Evolutionary conservation across 2,329 filamentous ascomycete species (phyloP).

Genomic region (Calycina herbarum): DNA sequence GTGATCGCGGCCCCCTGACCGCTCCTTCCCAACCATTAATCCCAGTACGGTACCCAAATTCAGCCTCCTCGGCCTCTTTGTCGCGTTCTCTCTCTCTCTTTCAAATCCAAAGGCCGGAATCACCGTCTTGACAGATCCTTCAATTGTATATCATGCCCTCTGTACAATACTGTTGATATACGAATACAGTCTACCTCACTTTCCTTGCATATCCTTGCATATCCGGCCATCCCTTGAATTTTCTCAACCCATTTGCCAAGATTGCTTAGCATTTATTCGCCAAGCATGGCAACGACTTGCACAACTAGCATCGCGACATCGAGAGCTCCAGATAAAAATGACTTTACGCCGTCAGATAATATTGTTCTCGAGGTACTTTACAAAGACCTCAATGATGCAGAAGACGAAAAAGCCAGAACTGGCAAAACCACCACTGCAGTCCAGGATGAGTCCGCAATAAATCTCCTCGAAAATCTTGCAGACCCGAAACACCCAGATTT

Average conservation of each 20-base stretch:
- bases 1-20: background rate
- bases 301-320: constrained; percentile 4
- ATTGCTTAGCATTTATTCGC: background rate
- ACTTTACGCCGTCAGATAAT: constrained; percentile 14
- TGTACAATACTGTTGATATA: background rate
- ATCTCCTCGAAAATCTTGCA: constrained; percentile 7
- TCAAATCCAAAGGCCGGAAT: background rate
- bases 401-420: constrained; percentile 2
- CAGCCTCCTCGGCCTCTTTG: background rate
- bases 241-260: background rate
- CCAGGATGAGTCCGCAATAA: constrained; percentile 3
- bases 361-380: constrained; percentile 17
- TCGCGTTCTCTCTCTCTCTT: background rate
- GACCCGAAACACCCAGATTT: constrained; percentile 20
- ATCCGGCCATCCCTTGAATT: background rate
- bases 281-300: constrained; percentile 6
- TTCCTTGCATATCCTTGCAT: background rate
- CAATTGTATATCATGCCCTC: background rate
- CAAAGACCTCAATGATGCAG: constrained; percentile 13
- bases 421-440: background rate
- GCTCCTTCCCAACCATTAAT: background rate
- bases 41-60: background rate
- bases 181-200: background rate
- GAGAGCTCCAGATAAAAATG: constrained; percentile 10
- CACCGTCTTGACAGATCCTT: background rate